phyloP scores from a whole-genome alignment of 495 filamentous ascomycete genomes.

The Tuber borchii region DNA sequence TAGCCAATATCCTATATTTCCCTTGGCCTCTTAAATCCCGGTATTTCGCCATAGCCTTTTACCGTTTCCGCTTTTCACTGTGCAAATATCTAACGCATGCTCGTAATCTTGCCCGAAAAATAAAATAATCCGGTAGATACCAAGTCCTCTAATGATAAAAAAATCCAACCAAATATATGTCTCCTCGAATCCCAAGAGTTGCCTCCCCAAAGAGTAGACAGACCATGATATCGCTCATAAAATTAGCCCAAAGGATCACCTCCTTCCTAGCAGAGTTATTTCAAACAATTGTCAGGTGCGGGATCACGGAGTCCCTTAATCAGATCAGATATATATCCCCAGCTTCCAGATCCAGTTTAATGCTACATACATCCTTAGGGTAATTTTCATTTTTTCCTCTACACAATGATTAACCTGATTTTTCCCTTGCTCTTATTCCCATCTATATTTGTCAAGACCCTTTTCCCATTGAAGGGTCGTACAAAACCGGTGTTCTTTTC shows the following conservation, averaged over 20 bases:
- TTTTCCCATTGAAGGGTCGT: neutral
- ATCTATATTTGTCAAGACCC: neutral
- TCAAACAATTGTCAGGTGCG: neutral
- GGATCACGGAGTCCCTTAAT: neutral
- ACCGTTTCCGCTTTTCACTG: too few species aligned
- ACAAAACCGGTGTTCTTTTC: neutral
- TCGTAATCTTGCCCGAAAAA: neutral
- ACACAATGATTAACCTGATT: neutral
- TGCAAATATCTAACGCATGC: neutral
- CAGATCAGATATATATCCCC: neutral
- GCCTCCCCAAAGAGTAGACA: neutral
- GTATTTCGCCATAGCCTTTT: neutral
- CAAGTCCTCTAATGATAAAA: neutral
- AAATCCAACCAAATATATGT: neutral
- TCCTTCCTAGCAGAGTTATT: neutral
- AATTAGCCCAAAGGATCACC: neutral
- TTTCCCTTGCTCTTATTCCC: neutral
- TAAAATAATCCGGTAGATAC: neutral
- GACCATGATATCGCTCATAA: neutral
- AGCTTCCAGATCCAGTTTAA: neutral
- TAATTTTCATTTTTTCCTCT: neutral
- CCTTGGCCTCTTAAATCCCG: neutral
- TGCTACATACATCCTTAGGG: neutral
- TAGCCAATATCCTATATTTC: neutral
- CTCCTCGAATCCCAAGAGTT: neutral